phyloP scores from a whole-genome alignment of 176 grass and related monocot species.

The Dendrocalamus sinicus region DNA sequence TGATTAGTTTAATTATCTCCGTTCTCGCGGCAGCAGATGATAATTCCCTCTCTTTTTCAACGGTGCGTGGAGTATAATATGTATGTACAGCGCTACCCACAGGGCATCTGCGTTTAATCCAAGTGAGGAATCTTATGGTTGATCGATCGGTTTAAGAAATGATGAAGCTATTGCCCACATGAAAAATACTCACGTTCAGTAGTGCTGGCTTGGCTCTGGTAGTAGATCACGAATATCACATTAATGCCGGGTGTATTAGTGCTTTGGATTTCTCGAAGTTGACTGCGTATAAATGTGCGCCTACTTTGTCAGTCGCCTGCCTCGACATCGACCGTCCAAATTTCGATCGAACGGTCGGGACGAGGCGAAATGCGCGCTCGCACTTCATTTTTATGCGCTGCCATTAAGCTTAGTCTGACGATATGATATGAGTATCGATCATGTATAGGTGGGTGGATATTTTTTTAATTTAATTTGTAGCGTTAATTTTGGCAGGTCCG shows the following conservation, averaged over 20 bases:
- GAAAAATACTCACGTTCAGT: conserved; percentile 22
- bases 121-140: conserved; percentile 43
- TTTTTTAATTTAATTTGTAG: neutral
- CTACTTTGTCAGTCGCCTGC: neutral
- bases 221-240: conserved; percentile 17
- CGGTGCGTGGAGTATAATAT: conserved; percentile 33
- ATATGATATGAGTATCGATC: neutral
- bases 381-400: neutral
- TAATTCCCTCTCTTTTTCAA: conserved; percentile 42
- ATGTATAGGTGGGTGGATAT: neutral
- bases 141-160: conserved; percentile 25
- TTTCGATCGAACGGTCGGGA: neutral
- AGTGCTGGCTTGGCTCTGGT: conserved; percentile 30
- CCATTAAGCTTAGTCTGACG: neutral
- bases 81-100: neutral
- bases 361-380: neutral
- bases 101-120: conserved; percentile 32
- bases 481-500: conserved; percentile 47
- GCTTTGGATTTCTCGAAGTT: conserved; percentile 3
- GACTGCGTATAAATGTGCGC: neutral
- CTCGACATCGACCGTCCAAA: neutral
- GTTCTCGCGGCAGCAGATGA: conserved; percentile 29
- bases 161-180: conserved; percentile 20
- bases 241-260: neutral
- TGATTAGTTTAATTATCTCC: conserved; percentile 37